These are phyloP conservation scores for Sporisorium sorghi DNA, from an alignment of 1,284 basidiomycete genomes.

Conservation along the genomic window DNA sequence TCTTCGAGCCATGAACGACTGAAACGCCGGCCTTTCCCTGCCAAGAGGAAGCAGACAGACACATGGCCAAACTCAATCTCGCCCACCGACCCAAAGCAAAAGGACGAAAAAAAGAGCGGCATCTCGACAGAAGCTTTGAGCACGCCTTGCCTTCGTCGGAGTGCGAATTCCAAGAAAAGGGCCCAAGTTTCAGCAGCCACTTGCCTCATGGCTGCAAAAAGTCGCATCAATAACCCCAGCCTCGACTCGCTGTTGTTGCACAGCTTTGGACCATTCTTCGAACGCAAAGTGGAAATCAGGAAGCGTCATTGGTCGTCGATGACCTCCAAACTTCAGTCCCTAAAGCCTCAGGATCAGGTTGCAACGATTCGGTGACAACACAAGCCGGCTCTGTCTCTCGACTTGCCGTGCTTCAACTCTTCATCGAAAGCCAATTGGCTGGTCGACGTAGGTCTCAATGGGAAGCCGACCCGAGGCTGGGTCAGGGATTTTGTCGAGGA, in stretches of 20 bases:
- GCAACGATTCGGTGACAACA: neutral
- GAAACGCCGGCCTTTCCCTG: neutral
- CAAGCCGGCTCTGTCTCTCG: neutral
- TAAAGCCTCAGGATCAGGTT: too few species aligned
- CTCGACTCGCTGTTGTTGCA: too few species aligned
- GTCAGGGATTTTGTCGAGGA: neutral
- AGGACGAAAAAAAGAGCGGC: neutral
- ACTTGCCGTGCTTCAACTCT: neutral
- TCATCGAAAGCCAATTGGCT: neutral
- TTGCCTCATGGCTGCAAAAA: neutral
- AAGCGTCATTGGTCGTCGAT: neutral
- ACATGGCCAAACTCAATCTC: neutral
- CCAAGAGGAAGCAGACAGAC: neutral
- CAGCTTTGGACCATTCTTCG: neutral
- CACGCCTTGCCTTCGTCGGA: neutral
- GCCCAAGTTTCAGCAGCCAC: slow-evolving; percentile 1
- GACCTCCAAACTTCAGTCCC: neutral
- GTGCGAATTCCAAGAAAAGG: neutral
- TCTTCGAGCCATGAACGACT: neutral
- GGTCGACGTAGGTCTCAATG: neutral
- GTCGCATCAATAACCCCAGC: neutral
- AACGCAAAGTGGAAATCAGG: neutral
- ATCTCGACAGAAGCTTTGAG: neutral
- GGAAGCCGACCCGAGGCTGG: too few species aligned
- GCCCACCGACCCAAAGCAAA: neutral